Evolutionary conservation across 495 filamentous ascomycete species (phyloP).

Genomic region (Entonaema liquescens): DNA sequence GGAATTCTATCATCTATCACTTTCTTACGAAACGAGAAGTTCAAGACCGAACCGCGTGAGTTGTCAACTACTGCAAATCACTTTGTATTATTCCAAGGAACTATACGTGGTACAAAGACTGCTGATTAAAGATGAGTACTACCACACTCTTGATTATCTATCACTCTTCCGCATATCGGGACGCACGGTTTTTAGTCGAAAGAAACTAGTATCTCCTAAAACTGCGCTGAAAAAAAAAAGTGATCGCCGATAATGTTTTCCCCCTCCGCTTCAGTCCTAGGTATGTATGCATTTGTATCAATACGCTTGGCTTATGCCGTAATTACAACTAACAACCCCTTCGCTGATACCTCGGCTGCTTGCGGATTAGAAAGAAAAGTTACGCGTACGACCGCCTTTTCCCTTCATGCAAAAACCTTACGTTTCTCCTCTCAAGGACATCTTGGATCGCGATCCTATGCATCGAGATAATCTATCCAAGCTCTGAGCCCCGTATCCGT

Average conservation of each 20-base stretch:
- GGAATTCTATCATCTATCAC: conserved; percentile 41
- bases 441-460: conserved; percentile 42
- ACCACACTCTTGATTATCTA: conserved; percentile 25
- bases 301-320: conserved; percentile 1
- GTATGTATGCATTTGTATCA: conserved; percentile 1
- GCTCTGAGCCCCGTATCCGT: conserved; percentile 7
- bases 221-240: conserved; percentile 3
- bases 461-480: conserved; percentile 29
- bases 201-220: neutral
- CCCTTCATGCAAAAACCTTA: neutral
- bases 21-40: conserved; percentile 33
- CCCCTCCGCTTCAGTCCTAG: neutral
- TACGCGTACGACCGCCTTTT: neutral
- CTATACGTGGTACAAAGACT: conserved; percentile 36
- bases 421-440: conserved; percentile 8
- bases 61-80: conserved; percentile 39
- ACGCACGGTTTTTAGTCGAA: conserved; percentile 32
- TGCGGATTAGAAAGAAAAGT: neutral
- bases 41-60: conserved; percentile 27
- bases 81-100: conserved; percentile 32
- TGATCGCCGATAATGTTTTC: conserved; percentile 31
- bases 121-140: conserved; percentile 36
- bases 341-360: conserved; percentile 6
- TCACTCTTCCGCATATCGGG: conserved; percentile 27
- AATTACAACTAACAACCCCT: neutral